Evolutionary conservation across 768 basidiomycete genomes (phyloP).

Genomic region (Xanthoconium purpureum): DNA sequence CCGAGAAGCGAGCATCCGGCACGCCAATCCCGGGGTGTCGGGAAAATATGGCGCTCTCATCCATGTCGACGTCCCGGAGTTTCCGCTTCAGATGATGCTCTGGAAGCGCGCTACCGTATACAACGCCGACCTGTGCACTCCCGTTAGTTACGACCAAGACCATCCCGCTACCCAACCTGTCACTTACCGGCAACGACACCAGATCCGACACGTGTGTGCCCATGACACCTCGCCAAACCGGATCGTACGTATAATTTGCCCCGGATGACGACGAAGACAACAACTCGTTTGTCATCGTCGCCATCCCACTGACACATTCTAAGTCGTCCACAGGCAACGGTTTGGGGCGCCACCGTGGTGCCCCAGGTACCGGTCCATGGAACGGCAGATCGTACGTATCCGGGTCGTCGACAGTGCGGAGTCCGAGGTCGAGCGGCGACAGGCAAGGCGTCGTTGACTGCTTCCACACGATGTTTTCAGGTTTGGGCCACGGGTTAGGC

Average conservation of each 20-base stretch:
- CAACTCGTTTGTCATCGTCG: neutral
- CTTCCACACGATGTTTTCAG: neutral
- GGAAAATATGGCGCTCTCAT: neutral
- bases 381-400: neutral
- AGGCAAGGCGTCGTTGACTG: neutral
- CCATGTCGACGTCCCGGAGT: slow-evolving; percentile 6
- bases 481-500: neutral
- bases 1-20: neutral
- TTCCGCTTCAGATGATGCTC: slow-evolving; percentile 18
- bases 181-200: slow-evolving; percentile 13
- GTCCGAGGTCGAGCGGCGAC: slow-evolving; percentile 7
- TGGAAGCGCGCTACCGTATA: neutral
- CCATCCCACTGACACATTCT: neutral
- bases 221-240: neutral
- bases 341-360: slow-evolving; percentile 20
- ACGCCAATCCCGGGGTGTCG: slow-evolving; percentile 2
- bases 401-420: neutral
- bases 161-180: too few relatives aligned
- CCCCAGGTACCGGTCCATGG: slow-evolving; percentile 14
- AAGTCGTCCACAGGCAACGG: slow-evolving; percentile 19
- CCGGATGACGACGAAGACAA: neutral
- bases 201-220: neutral
- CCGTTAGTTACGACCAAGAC: neutral
- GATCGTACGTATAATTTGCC: neutral
- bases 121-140: neutral